Conservation (phyloP, 306 rosid species). For the Malus fusca region DNA sequence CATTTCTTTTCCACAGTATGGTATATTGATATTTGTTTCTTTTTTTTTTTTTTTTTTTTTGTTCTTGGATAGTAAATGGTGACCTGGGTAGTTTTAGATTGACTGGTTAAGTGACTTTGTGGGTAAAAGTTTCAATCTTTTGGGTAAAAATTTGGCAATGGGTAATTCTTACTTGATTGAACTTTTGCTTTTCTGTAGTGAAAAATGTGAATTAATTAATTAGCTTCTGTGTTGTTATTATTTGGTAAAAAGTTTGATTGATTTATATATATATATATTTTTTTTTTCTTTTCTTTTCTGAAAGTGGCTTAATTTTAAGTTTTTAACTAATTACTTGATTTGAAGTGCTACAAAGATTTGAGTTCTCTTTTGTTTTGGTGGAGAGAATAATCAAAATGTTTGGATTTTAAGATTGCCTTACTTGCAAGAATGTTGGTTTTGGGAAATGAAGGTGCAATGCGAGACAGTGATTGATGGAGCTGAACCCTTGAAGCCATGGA, state of each 20-base stretch:
- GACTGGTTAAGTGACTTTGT: not conserved
- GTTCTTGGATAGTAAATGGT: not conserved
- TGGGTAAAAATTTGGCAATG: not conserved
- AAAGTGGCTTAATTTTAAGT: not conserved
- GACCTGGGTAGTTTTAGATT: not conserved
- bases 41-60: not conserved
- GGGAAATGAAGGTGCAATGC: conserved; percentile 70
- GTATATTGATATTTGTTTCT: not conserved
- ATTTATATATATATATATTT: not conserved
- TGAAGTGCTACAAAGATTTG: not conserved
- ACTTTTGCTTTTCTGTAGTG: not conserved
- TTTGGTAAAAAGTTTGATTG: not conserved
- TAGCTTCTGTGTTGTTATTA: not conserved
- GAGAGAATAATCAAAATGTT: not conserved
- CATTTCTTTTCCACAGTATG: not conserved
- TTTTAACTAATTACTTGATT: not conserved
- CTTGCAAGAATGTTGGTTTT: conserved; percentile 10
- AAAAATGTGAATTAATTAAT: not conserved
- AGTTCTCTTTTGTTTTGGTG: not conserved
- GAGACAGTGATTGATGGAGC: conserved; percentile 65
- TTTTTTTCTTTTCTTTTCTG: not conserved
- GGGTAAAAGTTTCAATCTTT: not conserved
- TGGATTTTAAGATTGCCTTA: conserved; percentile 12
- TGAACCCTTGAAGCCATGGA: conserved; percentile 67
- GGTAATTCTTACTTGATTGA: not conserved